Conservation (phyloP, 306 rosid genomes). For the Trifolium repens region DNA sequence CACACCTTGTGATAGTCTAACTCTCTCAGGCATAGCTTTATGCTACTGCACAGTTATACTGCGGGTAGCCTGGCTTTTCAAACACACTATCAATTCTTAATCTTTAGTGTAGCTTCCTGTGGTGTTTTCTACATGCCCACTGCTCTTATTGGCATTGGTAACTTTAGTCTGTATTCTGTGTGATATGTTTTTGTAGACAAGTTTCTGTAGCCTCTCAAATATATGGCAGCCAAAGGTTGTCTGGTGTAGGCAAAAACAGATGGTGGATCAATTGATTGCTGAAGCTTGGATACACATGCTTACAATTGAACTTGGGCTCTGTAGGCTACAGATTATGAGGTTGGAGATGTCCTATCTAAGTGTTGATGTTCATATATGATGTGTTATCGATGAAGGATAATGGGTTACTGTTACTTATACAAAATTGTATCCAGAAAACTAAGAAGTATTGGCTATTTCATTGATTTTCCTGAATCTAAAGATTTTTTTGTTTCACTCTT, state of each 20-base stretch:
- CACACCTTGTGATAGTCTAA: neutral
- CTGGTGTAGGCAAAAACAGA: slow-evolving; percentile 41
- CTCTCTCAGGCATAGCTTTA: neutral
- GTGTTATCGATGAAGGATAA: slow-evolving; percentile 24
- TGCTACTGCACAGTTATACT: neutral
- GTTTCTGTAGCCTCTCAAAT: slow-evolving; percentile 71
- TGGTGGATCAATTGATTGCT: slow-evolving; percentile 40
- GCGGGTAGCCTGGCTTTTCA: neutral
- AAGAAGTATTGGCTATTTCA: slow-evolving; percentile 53
- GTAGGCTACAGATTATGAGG: slow-evolving; percentile 48
- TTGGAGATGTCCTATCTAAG: slow-evolving; percentile 67
- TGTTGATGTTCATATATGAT: slow-evolving; percentile 35
- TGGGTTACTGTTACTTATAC: slow-evolving; percentile 43
- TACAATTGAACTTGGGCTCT: slow-evolving; percentile 42
- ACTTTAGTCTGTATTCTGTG: slow-evolving; percentile 16
- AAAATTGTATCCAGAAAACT: slow-evolving; percentile 53
- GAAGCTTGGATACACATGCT: slow-evolving; percentile 36
- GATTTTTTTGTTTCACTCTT: no score
- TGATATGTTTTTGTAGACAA: slow-evolving; percentile 50
- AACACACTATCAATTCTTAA: neutral
- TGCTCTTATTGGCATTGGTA: neutral
- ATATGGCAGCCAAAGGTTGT: slow-evolving; percentile 75
- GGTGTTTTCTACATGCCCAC: neutral
- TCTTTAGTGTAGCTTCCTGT: neutral
- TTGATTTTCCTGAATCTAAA: no score